phyloP scores from a whole-genome alignment of 441 rosid species.

The Mallotus repandus region DNA sequence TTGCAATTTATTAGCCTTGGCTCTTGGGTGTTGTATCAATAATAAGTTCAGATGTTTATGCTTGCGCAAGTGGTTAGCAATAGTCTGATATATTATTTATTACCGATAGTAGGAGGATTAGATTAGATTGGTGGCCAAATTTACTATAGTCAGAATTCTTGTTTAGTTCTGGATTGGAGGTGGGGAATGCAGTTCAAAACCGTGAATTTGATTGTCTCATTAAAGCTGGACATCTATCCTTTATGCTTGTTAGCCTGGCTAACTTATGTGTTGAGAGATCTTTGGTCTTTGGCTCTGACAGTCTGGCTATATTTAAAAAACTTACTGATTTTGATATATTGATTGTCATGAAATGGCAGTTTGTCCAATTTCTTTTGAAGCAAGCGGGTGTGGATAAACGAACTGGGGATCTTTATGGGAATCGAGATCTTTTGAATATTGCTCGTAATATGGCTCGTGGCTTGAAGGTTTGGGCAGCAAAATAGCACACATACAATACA shows the following conservation, averaged over 20 bases:
- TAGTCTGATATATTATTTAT: not conserved
- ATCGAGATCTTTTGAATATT: slow-evolving; percentile 85
- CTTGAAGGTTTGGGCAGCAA: slow-evolving; percentile 57
- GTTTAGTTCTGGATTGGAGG: no score
- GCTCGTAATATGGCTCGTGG: slow-evolving; percentile 99
- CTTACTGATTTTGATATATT: slow-evolving; percentile 24
- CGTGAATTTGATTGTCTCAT: no score
- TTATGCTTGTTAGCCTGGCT: not conserved
- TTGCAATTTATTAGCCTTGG: not conserved
- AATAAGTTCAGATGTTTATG: slow-evolving; percentile 1
- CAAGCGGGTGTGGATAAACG: slow-evolving; percentile 96
- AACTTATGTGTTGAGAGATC: slow-evolving; percentile 2
- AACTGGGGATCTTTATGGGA: slow-evolving; percentile 93
- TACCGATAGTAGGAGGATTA: not conserved
- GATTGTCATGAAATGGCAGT: slow-evolving; percentile 50
- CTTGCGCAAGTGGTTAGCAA: not conserved
- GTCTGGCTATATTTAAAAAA: slow-evolving; percentile 8
- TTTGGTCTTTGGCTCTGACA: not conserved
- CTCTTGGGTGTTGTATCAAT: not conserved
- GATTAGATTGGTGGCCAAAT: not conserved
- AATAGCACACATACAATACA: not conserved
- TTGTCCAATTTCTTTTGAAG: slow-evolving; percentile 88
- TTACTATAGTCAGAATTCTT: not conserved
- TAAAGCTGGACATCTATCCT: not conserved
- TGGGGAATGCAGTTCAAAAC: no score